Base-by-base conservation (phyloP, 345 rosid species). In the Turnera subulata region DNA sequence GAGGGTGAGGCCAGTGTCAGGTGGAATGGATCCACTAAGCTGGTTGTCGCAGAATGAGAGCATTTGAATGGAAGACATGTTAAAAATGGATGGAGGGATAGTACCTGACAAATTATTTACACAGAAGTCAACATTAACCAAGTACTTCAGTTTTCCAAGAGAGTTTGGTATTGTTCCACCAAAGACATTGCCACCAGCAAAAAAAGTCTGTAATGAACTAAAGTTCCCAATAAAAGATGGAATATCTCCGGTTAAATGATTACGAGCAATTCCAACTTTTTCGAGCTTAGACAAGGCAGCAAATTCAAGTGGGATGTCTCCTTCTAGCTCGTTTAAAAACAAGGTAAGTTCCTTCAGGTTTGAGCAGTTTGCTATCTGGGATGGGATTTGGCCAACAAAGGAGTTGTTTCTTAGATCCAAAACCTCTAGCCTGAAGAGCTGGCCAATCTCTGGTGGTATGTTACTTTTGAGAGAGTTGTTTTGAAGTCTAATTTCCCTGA, bases 371-470 rank as follows among this genome's bases (percentile, higher is more conserved):
- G 71, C 53, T 23, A 67, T 46, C 16, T 47, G 46, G 6, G 43
- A 13, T 8, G 71, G 71, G 5, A 67, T 67, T 35, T 54, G 10
- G 2, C 71, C 71, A 14, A 16, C 48, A 1, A 59, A 2, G 10
- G 61, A 46, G 37, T 67, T 67, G 50, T 46, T 39, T 0, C 0
- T 1, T 1, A 67, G 35, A 46, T 0, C 0, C 7, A 67, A 6
- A 20, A 21, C 1, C 39, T 45, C 16, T 6, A 67, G 56, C 44
- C 71, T 59, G 4, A 24, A 23, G 22, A 67, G 18, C 26, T 15
- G 44, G 11, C 71, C 61, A 1, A 67, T 1, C 9, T 60, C 60
- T 2, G 15, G 18, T 15, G 68, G 76, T 26, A 66, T 72, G 49
- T 45, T 24, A 10, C 44, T 19, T 21, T 40, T 46, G 3, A 40